Conservation (phyloP, 208 protist genomes). For the Trypanosoma grayi region DNA sequence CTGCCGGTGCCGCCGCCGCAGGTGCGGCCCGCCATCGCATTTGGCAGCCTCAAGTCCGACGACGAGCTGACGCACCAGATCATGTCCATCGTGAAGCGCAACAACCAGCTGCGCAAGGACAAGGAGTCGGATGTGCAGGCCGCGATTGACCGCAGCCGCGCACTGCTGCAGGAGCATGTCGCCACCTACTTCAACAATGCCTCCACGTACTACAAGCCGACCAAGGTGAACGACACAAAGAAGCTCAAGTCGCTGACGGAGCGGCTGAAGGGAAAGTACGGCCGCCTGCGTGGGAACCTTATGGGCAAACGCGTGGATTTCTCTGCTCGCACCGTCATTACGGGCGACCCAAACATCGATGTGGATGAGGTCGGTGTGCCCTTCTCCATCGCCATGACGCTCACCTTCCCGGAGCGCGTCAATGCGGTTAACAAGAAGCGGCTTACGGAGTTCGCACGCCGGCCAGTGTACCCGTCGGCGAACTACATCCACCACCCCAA, state of each 20-base stretch:
- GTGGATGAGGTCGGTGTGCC: constrained; percentile 99
- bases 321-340: constrained; percentile 99
- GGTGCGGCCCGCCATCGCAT: constrained; percentile 96
- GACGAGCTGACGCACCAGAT: constrained; percentile 99
- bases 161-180: constrained; percentile 96
- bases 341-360: constrained; percentile 96
- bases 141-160: constrained; percentile 79
- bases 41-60: constrained; percentile 83
- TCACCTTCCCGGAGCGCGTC: constrained; percentile 99
- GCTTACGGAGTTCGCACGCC: constrained; percentile 93
- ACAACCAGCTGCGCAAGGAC: constrained; percentile 88
- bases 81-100: constrained; percentile 96
- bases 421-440: constrained; percentile 97
- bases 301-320: constrained; percentile 99
- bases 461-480: constrained; percentile 96
- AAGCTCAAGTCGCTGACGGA: constrained; percentile 98
- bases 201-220: constrained; percentile 91
- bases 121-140: constrained; percentile 88
- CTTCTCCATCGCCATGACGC: constrained; percentile 95
- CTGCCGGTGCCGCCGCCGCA: constrained; percentile 97
- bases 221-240: constrained; percentile 87
- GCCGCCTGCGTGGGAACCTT: constrained; percentile 97
- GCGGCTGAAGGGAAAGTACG: constrained; percentile 99
- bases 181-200: constrained; percentile 98
- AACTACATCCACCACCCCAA: constrained; percentile 92